A percentile compares a stretch with the other conserved stretches of the same genome.
Evolutionary conservation across 2,329 filamentous ascomycete genomes (phyloP).

Genomic region (Penicillium sp.): DNA sequence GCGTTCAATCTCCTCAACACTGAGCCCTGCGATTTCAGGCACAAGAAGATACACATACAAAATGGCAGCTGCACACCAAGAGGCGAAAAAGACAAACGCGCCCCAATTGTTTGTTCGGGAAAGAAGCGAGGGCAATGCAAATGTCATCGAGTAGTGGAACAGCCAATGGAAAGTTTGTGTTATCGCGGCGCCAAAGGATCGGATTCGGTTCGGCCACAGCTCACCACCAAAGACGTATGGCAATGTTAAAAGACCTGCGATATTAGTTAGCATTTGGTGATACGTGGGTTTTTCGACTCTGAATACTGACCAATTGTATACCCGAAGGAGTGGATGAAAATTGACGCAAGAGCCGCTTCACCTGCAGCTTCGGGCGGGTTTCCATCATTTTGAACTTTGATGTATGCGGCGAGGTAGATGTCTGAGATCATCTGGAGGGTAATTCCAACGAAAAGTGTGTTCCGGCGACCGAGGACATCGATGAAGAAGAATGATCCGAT

Average conservation of each 20-base stretch:
- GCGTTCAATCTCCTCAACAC: constrained; percentile 38
- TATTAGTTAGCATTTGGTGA: no score
- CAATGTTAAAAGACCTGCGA: constrained; percentile 33
- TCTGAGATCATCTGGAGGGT: constrained; percentile 45
- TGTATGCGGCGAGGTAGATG: constrained; percentile 44
- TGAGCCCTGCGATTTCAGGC: constrained; percentile 38
- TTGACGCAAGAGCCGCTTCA: constrained; percentile 42
- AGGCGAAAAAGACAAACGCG: constrained; percentile 44
- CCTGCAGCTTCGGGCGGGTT: constrained; percentile 19
- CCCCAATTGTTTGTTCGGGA: constrained; percentile 32
- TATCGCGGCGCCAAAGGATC: constrained; percentile 46
- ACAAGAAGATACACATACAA: constrained; percentile 42
- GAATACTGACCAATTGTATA: constrained; percentile 32
- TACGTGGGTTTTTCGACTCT: no score
- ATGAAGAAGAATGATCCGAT: constrained; percentile 49
- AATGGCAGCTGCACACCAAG: constrained; percentile 39
- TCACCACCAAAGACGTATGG: constrained; percentile 50
- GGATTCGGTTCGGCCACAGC: constrained; percentile 49
- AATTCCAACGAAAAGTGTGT: constrained; percentile 39
- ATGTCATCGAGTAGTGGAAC: constrained; percentile 44
- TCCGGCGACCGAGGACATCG: constrained; percentile 46
- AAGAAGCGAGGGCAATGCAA: constrained; percentile 37
- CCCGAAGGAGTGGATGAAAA: constrained; percentile 50
- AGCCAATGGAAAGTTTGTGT: constrained; percentile 46
- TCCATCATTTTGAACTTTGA: constrained; percentile 36